Evolutionary conservation across 345 rosid genomes (phyloP), one percentile per base, ranked within the genome.

Genomic region (Erodium maritimum): DNA sequence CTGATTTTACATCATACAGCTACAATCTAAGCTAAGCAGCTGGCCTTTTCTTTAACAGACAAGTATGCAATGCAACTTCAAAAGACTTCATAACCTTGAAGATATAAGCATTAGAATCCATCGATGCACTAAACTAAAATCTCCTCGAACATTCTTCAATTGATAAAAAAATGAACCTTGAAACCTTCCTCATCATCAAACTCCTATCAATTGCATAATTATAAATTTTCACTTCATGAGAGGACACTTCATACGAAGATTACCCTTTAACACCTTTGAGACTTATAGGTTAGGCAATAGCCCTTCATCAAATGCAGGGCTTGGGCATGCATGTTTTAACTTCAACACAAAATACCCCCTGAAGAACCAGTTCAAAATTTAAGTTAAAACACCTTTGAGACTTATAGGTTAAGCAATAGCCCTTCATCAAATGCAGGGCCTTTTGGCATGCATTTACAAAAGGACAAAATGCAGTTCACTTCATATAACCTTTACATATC

Each of bases 291-390:
- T 77, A 85, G 63, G 81, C 76, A 79, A 74, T 59, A 79, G 71
- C 73, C 79, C 95, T 84, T 88, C 90, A 79, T 73, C 86, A 83
- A 78, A 77, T n/a, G n/a, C 73, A 87, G 93, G 95, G 88, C 87
- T 85, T 85, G 79, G 83, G n/a, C n/a, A n/a, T n/a, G 76, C 89
- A 80, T 85, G 91, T 81, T 85, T 81, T 87, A 84, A 87, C 94
- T 80, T 82, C 89, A 87, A 87, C 83, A 90, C 89, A 85, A 91
- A 82, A 83, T 65, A 74, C 83, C 89, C 95, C 97, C 96, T 88
- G 97, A 81, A 81, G 84, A 91, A 80, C 86, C 88, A 88, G 74
- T 81, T 70, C 79, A 85, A 80, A 74, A 60, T 77, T 77, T n/a
- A n/a, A n/a, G n/a, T n/a, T n/a, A n/a, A n/a, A n/a, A n/a, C n/a